Percentiles rank a stretch among this genome's conserved stretches.
Evolutionary conservation across 2,329 filamentous ascomycete genomes (phyloP).

Genomic region (Allantophomopsis cytisporea): DNA sequence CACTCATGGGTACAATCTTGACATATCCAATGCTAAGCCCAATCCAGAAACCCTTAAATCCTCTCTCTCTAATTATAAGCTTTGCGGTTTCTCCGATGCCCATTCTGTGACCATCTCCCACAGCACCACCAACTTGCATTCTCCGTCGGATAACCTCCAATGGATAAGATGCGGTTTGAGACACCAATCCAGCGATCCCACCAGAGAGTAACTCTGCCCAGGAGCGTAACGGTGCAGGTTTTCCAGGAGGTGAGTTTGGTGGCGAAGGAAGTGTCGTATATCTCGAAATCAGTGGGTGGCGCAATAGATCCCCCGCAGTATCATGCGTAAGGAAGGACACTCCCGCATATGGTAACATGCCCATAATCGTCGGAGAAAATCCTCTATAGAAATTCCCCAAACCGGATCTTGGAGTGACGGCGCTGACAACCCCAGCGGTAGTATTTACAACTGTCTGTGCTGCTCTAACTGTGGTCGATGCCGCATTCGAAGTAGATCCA

Average conservation of each 20-base stretch:
- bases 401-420: constrained; percentile 48
- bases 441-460: constrained; percentile 23
- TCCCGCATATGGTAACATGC: constrained; percentile 95
- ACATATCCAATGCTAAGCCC: constrained; percentile 90
- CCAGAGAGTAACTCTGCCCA: constrained; percentile 82
- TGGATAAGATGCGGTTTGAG: constrained; percentile 87
- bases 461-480: constrained; percentile 21
- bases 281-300: constrained; percentile 47
- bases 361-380: constrained; percentile 77
- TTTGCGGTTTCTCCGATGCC: constrained; percentile 66
- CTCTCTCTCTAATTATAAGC: constrained; percentile 63
- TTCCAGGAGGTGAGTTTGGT: constrained; percentile 35
- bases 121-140: constrained; percentile 93
- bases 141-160: constrained; percentile 82
- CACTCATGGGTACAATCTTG: constrained; percentile 84
- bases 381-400: constrained; percentile 90
- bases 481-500: constrained; percentile 8
- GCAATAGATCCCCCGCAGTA: constrained; percentile 72
- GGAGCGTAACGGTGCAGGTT: constrained; percentile 61
- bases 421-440: constrained; percentile 29
- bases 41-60: constrained; percentile 76
- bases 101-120: constrained; percentile 75
- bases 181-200: constrained; percentile 75
- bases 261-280: constrained; percentile 64
- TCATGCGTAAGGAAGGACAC: constrained; percentile 95